A percentile compares a stretch with the other conserved stretches of the same genome.
phyloP scores from a whole-genome alignment of 1,284 basidiomycete genomes.

The Pterulicium gracile region DNA sequence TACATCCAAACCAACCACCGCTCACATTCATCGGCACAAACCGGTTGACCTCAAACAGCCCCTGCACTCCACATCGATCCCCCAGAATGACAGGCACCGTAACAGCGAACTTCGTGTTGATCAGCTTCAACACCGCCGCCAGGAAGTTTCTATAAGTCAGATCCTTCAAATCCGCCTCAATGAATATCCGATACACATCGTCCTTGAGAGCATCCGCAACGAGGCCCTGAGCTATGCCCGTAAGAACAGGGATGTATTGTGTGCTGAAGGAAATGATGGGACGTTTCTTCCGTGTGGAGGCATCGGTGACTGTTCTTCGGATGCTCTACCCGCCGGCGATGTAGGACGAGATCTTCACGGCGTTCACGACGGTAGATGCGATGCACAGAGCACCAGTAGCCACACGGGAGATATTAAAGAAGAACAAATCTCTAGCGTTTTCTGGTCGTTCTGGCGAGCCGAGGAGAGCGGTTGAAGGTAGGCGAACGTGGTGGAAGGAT shows the following conservation, averaged over 20 bases:
- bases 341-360: constrained; percentile 20
- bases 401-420: constrained; percentile 25
- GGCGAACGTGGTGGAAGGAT: constrained; percentile 24
- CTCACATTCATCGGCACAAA: constrained; percentile 38
- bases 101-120: constrained; percentile 35
- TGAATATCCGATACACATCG: constrained; percentile 29
- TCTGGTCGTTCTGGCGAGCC: constrained; percentile 18
- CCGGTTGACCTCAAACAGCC: constrained; percentile 42
- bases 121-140: constrained; percentile 40
- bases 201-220: constrained; percentile 18
- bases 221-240: background rate
- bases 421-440: constrained; percentile 18
- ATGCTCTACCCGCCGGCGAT: constrained; percentile 27
- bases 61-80: constrained; percentile 46
- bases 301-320: constrained; percentile 22
- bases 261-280: constrained; percentile 42
- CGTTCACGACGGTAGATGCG: constrained; percentile 19
- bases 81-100: constrained; percentile 32
- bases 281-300: constrained; percentile 2
- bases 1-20: constrained; percentile 1
- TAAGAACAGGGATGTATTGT: constrained; percentile 39
- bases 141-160: constrained; percentile 35
- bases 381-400: constrained; percentile 27
- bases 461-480: constrained; percentile 25
- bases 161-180: constrained; percentile 25